Base-by-base conservation (phyloP, 805 yeast species). In the Candida methanosorbosa region DNA sequence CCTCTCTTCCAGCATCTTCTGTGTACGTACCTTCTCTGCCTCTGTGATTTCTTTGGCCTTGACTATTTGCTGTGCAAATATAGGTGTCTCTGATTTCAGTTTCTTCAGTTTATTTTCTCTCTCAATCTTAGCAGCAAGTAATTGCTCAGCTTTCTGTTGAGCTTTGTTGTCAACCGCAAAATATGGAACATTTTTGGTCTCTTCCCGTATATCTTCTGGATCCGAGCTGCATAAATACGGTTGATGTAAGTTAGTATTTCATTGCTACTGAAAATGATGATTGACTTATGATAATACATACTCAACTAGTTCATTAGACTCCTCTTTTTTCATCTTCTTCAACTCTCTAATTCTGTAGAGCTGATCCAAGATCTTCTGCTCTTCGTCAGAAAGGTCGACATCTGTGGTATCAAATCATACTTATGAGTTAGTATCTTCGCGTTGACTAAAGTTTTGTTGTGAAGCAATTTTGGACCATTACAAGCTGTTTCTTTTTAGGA, bases 1-100 rank as follows among this genome's bases (percentile, higher is more conserved):
- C 33, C 73, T 57, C 3, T 59, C 38, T 5, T 45, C 45, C 43
- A 61, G 36, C 30, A 67, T 36, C 8, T 52, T 42, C 14, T 52
- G 50, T 3, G 46, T 45, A 9, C 38, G 35, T 9, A 17, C 12
- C 16, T 29, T 16, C 13, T 27, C 22, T n/a, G n/a, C 18, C 12
- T 15, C 22, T 23, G 25, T 14, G 9, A 29, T 21, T 15, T 22
- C 14, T 13, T 34, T 29, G 13, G 31, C 14, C 13, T 31, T 18
- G 9, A 17, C 16, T 14, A 29, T 24, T 15, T 29, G 16, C 6
- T 21, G n/a, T 16, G 37, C 33, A 30, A 30, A 30, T 22, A 5
- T 18, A 12, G 16, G n/a, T 9, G 19, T 21, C 9, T 21, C n/a
- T 4, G 19, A 25, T 21, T 21, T 29, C 21, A 36, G 36, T 9